Percentiles rank a stretch among this genome's conserved stretches.
Conservation (phyloP, 1,284 basidiomycete genomes). For the Sporisorium iseilematis-ciliati region DNA sequence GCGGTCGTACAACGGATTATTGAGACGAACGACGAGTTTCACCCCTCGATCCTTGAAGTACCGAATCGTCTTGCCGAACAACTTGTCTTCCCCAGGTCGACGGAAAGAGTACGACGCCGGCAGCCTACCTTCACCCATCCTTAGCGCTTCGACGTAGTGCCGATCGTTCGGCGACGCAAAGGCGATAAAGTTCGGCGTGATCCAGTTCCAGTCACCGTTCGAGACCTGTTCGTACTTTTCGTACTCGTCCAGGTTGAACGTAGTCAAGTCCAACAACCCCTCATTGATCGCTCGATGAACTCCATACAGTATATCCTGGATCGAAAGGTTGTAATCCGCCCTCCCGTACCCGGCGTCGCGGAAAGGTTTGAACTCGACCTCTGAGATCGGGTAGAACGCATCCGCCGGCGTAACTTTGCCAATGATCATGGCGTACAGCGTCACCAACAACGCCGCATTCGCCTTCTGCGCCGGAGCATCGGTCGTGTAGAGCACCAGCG, state of each 20-base stretch:
- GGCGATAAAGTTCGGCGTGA: constrained; percentile 77
- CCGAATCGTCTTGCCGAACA: constrained; percentile 80
- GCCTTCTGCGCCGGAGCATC: constrained; percentile 87
- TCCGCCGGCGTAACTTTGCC: constrained; percentile 92
- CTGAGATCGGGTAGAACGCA: constrained; percentile 81
- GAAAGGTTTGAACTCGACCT: constrained; percentile 85
- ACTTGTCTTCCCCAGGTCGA: constrained; percentile 27
- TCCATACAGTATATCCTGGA: constrained; percentile 90
- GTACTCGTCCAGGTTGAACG: constrained; percentile 85
- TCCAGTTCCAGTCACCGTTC: constrained; percentile 94
- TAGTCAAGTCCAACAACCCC: constrained; percentile 88
- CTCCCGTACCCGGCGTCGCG: constrained; percentile 93
- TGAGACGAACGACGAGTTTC: constrained; percentile 92
- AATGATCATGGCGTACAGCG: constrained; percentile 90
- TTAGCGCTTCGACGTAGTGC: constrained; percentile 62
- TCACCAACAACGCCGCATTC: constrained; percentile 90
- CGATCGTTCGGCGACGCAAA: constrained; percentile 84
- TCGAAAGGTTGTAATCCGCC: constrained; percentile 90
- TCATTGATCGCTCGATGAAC: constrained; percentile 92
- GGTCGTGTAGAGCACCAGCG: constrained; percentile 89
- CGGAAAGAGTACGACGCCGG: constrained; percentile 13
- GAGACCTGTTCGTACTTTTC: constrained; percentile 79
- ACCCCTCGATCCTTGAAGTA: constrained; percentile 90
- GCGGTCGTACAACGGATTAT: constrained; percentile 93
- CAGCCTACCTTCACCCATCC: constrained; percentile 66